Base-by-base conservation (phyloP, 2,329 filamentous ascomycete genomes). In the Teratosphaeria zuluensis region DNA sequence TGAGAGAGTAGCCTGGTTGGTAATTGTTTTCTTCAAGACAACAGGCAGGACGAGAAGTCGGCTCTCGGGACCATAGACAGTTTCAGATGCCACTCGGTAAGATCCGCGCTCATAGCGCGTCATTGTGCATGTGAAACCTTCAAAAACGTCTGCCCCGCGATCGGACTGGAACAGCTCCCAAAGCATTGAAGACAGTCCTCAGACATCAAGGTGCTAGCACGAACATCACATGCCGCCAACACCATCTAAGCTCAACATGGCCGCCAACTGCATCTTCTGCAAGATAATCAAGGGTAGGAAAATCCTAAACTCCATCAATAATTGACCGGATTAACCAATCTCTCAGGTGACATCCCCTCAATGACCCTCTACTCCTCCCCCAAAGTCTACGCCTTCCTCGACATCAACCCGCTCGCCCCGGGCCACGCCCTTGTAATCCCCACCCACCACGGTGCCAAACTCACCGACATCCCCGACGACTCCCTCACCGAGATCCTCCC, bases 341-440 rank as follows among this genome's bases (percentile, higher is more conserved):
- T n/a, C 61, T n/a, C 68, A 96, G 92, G 92, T 65, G 92, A 97
- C 62, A 96, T 99, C 74, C 94, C 94, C 54, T 92, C 85, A 67
- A 87, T 97, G 81, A 99, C 96, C 83, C 86, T 99, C 76, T 92
- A 90, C 72, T 94, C 99, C 78, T 94, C 84, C 68, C 89, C 95
- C 42, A 96, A 92, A 78, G 89, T 92, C 53, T 81, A 96, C 62
- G 94, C 94, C 9, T 99, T 99, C 75, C 87, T 99, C 65, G 94
- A 99, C 74, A 96, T 99, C 76, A 87, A 90, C 64, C 94, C 94
- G 3, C 78, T 97, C 24, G 57, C 87, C 74, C 83, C 83, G 70
- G 94, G 94, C 58, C 94, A 99, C 71, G 89, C 92, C 65, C 90
- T 99, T 71, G 88, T 99, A 61, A 95, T 99, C 65, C 94, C 94